Base-by-base conservation (phyloP, 129 eudicot species). In the Flaveria brownii region DNA sequence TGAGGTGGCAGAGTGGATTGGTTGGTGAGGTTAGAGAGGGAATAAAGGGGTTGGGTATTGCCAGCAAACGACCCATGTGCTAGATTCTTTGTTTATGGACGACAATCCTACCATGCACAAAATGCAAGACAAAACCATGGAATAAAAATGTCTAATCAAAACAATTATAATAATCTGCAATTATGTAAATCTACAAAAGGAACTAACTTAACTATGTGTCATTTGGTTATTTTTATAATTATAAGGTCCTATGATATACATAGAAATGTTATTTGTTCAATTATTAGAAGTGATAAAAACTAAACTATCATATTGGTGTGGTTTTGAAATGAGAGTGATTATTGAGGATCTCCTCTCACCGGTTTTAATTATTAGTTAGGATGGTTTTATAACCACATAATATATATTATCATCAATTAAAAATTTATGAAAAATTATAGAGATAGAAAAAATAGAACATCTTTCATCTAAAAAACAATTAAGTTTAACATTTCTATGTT, bases 11-110 rank as follows among this genome's bases (percentile, higher is more conserved):
- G 76, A 23, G 20, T 72, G 81, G 70, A 59, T 77, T 81, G 55
- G 71, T n/a, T 80, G 68, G 85, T 73, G 55, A 8, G 52, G 65
- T 45, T 49, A 51, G 26, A n/a, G 61, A 63, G 73, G 81, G 81
- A 73, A 77, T 75, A 71, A 75, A 69, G 72, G 68, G 77, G 55
- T 25, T 80, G 59, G 80, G 76, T 51, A 33, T 70, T 65, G 80
- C 78, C 86, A 85, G 84, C 84, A 85, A 72, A 68, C 73, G 23
- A 12, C 76, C 86, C 89, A 86, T 82, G 86, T 86, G 86, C 70
- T 70, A 20, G 82, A 68, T 80, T 74, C 84, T 76, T 70, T 52
- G 59, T 86, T 79, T 79, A 82, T 70, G 83, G 87, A 84, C 81
- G 70, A 15, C 70, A 80, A 73, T 74, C 61, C 72, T 71, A 47